These are phyloP conservation scores for Debaryomyces udenii DNA, from an alignment of 1,139 yeast species.

Conservation along the genomic window DNA sequence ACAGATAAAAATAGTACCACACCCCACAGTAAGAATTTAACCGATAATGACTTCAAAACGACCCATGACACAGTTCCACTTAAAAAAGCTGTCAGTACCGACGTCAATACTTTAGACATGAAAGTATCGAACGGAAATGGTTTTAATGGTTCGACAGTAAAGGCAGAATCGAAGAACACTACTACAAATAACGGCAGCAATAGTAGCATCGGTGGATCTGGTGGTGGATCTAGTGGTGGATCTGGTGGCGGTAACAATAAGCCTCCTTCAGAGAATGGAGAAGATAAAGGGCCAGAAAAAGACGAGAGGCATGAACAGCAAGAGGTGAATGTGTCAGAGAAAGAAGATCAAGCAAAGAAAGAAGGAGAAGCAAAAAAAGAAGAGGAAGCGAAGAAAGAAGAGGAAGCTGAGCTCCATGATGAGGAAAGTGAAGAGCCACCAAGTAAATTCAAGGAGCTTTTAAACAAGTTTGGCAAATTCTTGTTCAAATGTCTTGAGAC, in stretches of 20 bases:
- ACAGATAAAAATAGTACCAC: not conserved
- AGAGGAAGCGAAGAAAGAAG: constrained; percentile 18
- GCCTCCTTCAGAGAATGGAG: constrained; percentile 18
- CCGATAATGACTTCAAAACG: constrained; percentile 11
- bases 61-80: constrained; percentile 22
- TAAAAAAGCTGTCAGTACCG: constrained; percentile 17
- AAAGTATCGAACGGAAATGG: constrained; percentile 19
- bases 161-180: constrained; percentile 29
- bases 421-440: constrained; percentile 19
- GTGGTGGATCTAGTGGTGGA: constrained; percentile 2
- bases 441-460: constrained; percentile 15
- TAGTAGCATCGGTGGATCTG: not conserved
- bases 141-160: constrained; percentile 17
- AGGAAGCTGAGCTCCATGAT: constrained; percentile 16
- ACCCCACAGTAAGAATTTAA: constrained; percentile 3
- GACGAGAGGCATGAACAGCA: constrained; percentile 17
- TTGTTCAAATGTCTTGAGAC: constrained; percentile 66
- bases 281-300: constrained; percentile 20
- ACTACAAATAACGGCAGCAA: no score
- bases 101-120: constrained; percentile 13
- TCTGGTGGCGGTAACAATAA: not conserved
- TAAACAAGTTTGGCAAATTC: constrained; percentile 25
- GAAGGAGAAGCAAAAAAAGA: constrained; percentile 9
- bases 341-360: constrained; percentile 6
- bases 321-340: constrained; percentile 11